Percentiles rank a stretch among this genome's conserved stretches.
phyloP scores from a whole-genome alignment of 176 grass and related monocot genomes.

The Carex scoparia region DNA sequence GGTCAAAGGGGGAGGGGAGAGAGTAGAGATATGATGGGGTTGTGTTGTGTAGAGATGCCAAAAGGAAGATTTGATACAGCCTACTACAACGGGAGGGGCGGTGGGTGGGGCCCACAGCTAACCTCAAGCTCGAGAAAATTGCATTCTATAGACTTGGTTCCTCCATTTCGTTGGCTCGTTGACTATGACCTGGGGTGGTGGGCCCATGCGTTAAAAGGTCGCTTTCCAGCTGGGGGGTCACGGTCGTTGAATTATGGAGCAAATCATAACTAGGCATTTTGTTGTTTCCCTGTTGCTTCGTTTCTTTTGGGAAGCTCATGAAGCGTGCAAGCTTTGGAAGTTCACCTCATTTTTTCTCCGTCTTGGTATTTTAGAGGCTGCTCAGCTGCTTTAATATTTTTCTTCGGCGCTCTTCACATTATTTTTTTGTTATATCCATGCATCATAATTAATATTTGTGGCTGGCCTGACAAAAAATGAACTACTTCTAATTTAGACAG shows the following conservation, averaged over 20 bases:
- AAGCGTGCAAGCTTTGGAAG: not conserved
- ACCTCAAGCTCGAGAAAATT: conserved; percentile 25
- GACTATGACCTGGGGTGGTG: conserved; percentile 5
- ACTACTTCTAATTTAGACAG: not conserved
- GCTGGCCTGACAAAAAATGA: not conserved
- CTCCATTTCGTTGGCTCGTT: conserved; percentile 13
- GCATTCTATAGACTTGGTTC: conserved; percentile 11
- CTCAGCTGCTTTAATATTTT: not conserved
- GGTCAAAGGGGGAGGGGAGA: conserved; percentile 4
- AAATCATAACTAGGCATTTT: conserved; percentile 10
- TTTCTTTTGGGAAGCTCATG: not conserved
- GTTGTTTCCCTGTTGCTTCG: not conserved
- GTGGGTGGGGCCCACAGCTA: conserved; percentile 16
- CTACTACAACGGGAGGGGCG: conserved; percentile 3
- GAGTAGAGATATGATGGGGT: not conserved
- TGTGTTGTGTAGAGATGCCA: conserved; percentile 16
- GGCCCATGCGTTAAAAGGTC: conserved; percentile 26
- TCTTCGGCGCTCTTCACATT: not conserved
- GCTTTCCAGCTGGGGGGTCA: not conserved
- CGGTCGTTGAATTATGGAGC: conserved; percentile 14
- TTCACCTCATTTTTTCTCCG: not conserved
- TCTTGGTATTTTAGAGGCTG: not conserved
- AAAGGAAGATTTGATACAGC: conserved; percentile 25
- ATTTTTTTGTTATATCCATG: not conserved
- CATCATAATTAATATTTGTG: not conserved